Evolutionary conservation across 768 basidiomycete species (phyloP).

Genomic region (Xerocomellus intermedius): DNA sequence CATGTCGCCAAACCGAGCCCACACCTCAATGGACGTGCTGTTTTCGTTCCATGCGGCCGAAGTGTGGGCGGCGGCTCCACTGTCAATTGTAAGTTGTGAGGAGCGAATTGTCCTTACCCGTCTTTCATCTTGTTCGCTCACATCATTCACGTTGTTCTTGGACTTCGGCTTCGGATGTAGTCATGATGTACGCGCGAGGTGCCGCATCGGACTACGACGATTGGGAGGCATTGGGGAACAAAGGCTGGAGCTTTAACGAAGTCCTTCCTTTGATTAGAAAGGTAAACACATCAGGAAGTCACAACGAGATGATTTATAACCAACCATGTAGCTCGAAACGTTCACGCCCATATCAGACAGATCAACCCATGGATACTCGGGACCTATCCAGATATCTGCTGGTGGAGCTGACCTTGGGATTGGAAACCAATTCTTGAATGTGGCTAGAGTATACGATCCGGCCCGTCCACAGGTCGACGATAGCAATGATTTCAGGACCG

Average conservation of each 20-base stretch:
- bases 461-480: conserved; percentile 45
- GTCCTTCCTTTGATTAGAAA: conserved; percentile 59
- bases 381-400: conserved; percentile 29
- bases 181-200: conserved; percentile 55
- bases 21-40: conserved; percentile 44
- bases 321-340: conserved; percentile 44
- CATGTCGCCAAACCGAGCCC: conserved; percentile 40
- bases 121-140: background rate
- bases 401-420: background rate
- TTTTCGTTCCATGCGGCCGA: conserved; percentile 46
- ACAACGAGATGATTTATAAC: conserved; percentile 30
- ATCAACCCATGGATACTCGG: conserved; percentile 37
- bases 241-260: conserved; percentile 59
- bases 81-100: conserved; percentile 49
- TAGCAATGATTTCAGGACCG: conserved; percentile 41
- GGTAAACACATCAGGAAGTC: conserved; percentile 30
- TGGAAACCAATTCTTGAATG: conserved; percentile 45
- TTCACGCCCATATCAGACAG: conserved; percentile 33
- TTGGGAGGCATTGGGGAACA: conserved; percentile 50
- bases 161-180: conserved; percentile 7
- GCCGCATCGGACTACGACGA: conserved; percentile 63
- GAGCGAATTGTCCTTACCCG: too few species aligned
- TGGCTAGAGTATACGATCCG: conserved; percentile 48
- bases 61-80: conserved; percentile 62
- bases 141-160: background rate